Base-by-base conservation (phyloP, 1,139 yeast genomes). In the Hansenula anomala region DNA sequence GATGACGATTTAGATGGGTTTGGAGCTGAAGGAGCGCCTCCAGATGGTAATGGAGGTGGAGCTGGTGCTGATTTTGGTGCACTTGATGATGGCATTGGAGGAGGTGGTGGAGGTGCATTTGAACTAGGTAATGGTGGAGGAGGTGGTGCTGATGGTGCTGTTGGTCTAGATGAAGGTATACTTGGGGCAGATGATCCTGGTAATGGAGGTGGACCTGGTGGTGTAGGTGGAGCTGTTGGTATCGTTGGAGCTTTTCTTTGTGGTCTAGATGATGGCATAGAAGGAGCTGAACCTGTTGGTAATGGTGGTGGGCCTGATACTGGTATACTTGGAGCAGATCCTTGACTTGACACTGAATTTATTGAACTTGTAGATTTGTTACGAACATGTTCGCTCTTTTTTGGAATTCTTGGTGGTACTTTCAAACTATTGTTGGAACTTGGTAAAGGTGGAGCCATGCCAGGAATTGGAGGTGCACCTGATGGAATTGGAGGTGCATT, bases 231-330 rank as follows among this genome's bases (percentile, higher is more conserved):
- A 45, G 54, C 51, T 64, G 74, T 44, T 69, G 71, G 48, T 72
- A 77, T 46, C 69, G 76, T 43, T 72, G 73, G 43, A 52, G 64
- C 14, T 80, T 23, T 23, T 12, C 25, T 23, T 23, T 6, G 13
- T 23, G 75, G 79, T 53, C 77, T 81, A 3, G 82, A 81, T 43
- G 71, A 73, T 4, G 68, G 52, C 2, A 54, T 47, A 50, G 76
- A 81, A 31, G 77, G 63, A 45, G 75, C 76, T 28, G 37, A 25
- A 4, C 25, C 19, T 4, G 17, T 12, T 27, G 20, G 24, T 51
- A 55, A 17, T 15, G 33, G 33, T 3, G 33, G 33, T 10, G 33
- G 33, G 3, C 19, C 33, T 15, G 18, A 13, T 7, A 19, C 9
- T 12, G 33, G 30, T 11, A 28, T 17, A 37, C 20, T 27, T 14